phyloP scores from a whole-genome alignment of 148 eudicot species.

The Selenicereus undatus region DNA sequence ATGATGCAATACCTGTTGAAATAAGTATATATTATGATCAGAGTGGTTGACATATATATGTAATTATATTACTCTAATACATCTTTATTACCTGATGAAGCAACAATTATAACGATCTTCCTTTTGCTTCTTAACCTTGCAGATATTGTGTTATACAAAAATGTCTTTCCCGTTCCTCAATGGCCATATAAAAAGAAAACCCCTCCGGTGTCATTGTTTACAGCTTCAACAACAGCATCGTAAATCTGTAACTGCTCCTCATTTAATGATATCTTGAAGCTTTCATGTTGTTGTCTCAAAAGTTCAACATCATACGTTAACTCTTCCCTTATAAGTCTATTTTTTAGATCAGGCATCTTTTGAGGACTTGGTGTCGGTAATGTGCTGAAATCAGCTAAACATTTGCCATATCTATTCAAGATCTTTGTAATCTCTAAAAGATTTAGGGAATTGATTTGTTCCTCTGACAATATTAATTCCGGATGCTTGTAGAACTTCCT shows the following conservation, averaged over 20 bases:
- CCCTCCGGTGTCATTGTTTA: background rate
- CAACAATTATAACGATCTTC: slow-evolving; percentile 3
- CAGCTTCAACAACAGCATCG: background rate
- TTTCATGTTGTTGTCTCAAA: background rate
- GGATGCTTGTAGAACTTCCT: background rate
- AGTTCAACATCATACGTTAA: background rate
- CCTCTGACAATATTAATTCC: background rate
- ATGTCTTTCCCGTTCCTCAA: slow-evolving; percentile 15
- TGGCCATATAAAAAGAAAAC: background rate
- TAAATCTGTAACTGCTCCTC: background rate
- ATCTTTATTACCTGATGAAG: background rate
- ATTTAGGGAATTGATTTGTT: background rate
- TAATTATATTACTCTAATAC: too few relatives aligned
- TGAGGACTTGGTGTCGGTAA: background rate
- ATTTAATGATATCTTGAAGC: background rate
- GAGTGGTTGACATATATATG: background rate
- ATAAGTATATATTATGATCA: background rate
- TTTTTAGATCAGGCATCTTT: background rate
- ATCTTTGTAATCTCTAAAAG: background rate
- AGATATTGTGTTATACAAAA: background rate
- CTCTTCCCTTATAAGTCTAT: background rate
- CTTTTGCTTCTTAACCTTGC: background rate
- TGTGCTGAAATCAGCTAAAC: background rate
- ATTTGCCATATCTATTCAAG: background rate
- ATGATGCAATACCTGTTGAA: background rate